Evolutionary conservation across 257 asterid genomes (phyloP).

Genomic region (Catharanthus roseus): DNA sequence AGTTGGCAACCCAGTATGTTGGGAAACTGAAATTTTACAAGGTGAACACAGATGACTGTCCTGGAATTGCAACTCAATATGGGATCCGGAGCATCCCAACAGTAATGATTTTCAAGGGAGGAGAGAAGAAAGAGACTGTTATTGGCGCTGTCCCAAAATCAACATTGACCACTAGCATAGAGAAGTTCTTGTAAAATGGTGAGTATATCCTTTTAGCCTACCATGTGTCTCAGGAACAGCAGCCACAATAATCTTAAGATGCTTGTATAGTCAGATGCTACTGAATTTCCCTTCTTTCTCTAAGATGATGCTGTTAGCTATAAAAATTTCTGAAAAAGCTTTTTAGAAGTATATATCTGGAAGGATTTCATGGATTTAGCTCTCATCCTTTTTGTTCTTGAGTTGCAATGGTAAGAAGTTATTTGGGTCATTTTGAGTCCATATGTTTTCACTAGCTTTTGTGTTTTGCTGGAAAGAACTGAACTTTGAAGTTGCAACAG

Average conservation of each 20-base stretch:
- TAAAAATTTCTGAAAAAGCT: conserved; percentile 3
- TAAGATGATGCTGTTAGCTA: conserved; percentile 9
- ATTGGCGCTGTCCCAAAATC: conserved; percentile 90
- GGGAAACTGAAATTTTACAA: conserved; percentile 85
- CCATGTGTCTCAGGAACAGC: conserved; percentile 22
- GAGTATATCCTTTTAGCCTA: conserved; percentile 18
- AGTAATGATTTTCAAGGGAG: conserved; percentile 68
- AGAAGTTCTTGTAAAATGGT: conserved; percentile 60
- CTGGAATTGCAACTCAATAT: conserved; percentile 65
- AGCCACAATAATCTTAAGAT: conserved; percentile 29
- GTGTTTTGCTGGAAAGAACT: too few species aligned
- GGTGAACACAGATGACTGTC: conserved; percentile 82
- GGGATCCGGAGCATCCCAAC: conserved; percentile 97
- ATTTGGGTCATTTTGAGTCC: background rate
- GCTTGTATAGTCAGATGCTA: conserved; percentile 52
- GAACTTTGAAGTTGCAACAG: background rate
- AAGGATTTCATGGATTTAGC: background rate
- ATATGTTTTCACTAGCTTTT: background rate
- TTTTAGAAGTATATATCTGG: conserved; percentile 1
- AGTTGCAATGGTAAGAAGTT: background rate
- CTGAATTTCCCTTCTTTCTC: conserved; percentile 13
- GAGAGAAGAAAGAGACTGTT: conserved; percentile 87
- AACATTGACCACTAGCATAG: conserved; percentile 62
- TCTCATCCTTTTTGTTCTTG: background rate
- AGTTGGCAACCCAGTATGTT: conserved; percentile 60